A percentile compares a stretch with the other conserved stretches of the same genome.
Conservation (phyloP, 768 basidiomycete genomes). For the Suillus clintonianus region DNA sequence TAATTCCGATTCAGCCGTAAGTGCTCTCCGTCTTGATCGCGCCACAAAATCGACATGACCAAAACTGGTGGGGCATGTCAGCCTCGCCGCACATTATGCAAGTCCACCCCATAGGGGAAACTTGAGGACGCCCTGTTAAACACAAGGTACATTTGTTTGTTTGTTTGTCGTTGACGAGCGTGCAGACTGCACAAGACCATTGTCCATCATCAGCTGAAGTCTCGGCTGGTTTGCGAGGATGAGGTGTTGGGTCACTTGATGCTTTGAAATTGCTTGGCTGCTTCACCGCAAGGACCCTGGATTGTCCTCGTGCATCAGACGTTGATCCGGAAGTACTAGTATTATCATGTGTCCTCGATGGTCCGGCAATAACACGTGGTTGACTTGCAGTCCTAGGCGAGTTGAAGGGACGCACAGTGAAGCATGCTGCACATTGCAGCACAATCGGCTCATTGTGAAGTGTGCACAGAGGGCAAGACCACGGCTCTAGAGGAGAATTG, state of each 20-base stretch:
- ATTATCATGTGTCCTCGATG: conserved; percentile 28
- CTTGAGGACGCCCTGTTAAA: conserved; percentile 37
- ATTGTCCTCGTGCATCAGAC: not conserved
- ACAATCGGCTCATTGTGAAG: conserved; percentile 52
- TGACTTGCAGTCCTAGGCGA: not conserved
- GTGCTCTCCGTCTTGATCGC: conserved; percentile 50
- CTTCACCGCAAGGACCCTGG: not conserved
- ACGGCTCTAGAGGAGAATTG: conserved; percentile 30
- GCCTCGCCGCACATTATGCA: conserved; percentile 65
- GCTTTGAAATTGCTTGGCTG: conserved; percentile 8
- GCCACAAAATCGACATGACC: conserved; percentile 79
- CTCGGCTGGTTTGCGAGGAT: not conserved
- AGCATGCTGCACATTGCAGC: conserved; percentile 61
- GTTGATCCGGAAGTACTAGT: not conserved
- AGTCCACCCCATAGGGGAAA: conserved; percentile 53
- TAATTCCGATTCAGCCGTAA: not conserved
- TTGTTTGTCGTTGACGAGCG: conserved; percentile 57
- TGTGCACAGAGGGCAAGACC: conserved; percentile 59
- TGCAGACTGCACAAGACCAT: conserved; percentile 65
- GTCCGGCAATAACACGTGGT: not conserved
- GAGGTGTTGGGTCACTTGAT: not conserved
- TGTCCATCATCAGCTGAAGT: conserved; percentile 17
- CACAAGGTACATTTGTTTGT: conserved; percentile 67
- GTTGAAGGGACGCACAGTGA: conserved; percentile 33
- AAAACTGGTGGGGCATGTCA: conserved; percentile 63